Evolutionary conservation across 164 flowering plant species (phyloP), one percentile per base, ranked within the genome.

Genomic region (Stephania yunnanensis): DNA sequence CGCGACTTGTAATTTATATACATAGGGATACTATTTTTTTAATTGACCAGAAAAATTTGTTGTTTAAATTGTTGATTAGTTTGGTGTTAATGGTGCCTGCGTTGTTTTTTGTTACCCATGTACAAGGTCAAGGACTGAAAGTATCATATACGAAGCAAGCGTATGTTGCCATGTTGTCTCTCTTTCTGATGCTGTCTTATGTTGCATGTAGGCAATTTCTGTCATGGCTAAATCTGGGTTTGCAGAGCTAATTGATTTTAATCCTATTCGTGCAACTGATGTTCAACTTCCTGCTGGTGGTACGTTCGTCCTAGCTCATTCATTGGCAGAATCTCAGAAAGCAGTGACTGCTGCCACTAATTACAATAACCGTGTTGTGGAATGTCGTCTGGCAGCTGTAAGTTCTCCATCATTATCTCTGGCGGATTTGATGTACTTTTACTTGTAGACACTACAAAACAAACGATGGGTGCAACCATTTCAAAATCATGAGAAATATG

Each of bases 321-420:
- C 97, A 69, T 79, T 94, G 83, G 98, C 98, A 46, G 97, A 94
- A 80, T 96, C 99, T 13, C 91, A 91, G 78, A 96, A 96, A 77
- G 98, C 99, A 48, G 97, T 92, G 63, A 96, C 99, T 77, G 99
- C 98, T 75, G 98, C 98, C 9, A 92, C 91, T 68, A 96, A 96
- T 81, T 94, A 96, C 83, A 96, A 96, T 80, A 94, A 96, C 80
- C 84, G 97, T 73, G 99, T 96, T 79, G 97, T 92, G 71, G 99
- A 96, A 82, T 96, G 98, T 74, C 92, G 94, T 58, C 85, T 96
- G 55, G 97, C 99, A 77, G 77, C 97, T 75, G 99, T 93, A 85
- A 86, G 98, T 74, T 72, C 53, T 66, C 15, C 13, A n/a, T 46
- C 76, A 6, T 53, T 72, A 46, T n/a, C 25, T 55, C 25, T 68